These are phyloP conservation scores for Colletotrichum camelliae DNA, from an alignment of 2,329 filamentous ascomycete species.

Conservation along the genomic window DNA sequence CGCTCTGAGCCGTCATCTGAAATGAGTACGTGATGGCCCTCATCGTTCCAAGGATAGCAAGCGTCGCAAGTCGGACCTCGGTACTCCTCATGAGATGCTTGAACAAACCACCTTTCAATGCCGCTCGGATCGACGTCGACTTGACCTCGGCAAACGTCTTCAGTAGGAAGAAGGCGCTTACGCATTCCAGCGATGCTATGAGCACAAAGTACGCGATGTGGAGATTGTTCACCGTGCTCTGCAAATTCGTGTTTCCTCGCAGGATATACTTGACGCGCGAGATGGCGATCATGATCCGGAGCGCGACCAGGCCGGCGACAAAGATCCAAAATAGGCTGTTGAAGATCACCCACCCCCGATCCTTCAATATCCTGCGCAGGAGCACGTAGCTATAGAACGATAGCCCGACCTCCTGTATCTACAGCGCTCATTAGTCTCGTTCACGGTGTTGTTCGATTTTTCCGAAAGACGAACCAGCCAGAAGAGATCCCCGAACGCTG, in stretches of 20 bases:
- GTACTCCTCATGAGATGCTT: slow-evolving; percentile 44
- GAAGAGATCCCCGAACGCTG: slow-evolving; percentile 41
- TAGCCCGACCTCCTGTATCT: slow-evolving; percentile 49
- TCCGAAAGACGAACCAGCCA: slow-evolving; percentile 39
- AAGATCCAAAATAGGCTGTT: slow-evolving; percentile 62
- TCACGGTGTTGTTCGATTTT: neutral
- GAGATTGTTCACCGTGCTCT: slow-evolving; percentile 38
- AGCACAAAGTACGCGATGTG: slow-evolving; percentile 47
- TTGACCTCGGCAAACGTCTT: slow-evolving; percentile 39
- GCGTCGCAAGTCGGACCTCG: slow-evolving; percentile 41
- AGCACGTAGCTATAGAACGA: slow-evolving; percentile 59
- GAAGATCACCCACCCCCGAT: slow-evolving; percentile 47
- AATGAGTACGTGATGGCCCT: slow-evolving; percentile 47
- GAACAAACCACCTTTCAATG: slow-evolving; percentile 37
- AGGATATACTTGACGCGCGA: slow-evolving; percentile 35
- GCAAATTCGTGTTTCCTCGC: slow-evolving; percentile 25
- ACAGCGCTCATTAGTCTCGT: neutral
- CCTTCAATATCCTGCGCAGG: slow-evolving; percentile 54
- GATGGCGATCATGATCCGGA: slow-evolving; percentile 47
- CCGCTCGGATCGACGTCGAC: slow-evolving; percentile 32
- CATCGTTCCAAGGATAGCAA: slow-evolving; percentile 42
- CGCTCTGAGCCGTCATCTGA: slow-evolving; percentile 39
- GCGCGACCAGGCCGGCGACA: slow-evolving; percentile 53
- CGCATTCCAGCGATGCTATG: slow-evolving; percentile 44
- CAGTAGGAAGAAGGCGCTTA: slow-evolving; percentile 45